Base-by-base conservation (phyloP, 129 eudicot species). In the Heracleum sosnowskyi region DNA sequence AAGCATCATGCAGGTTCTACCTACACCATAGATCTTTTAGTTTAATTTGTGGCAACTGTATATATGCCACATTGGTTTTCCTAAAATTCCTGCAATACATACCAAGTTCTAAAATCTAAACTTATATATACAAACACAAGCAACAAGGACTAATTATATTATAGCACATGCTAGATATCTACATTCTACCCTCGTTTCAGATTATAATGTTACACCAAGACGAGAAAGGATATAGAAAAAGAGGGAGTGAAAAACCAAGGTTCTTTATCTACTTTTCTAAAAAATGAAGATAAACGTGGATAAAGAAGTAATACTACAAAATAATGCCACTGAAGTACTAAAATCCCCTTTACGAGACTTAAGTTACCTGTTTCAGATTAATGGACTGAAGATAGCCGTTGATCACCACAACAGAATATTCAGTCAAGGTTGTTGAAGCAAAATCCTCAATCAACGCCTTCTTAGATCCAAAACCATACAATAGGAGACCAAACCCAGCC, bases 391-490 rank as follows among this genome's bases (percentile, higher is more conserved):
- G 36, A 64, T 64, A 64, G 71, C 71, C 39, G 0, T 29, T 64
- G 57, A 92, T 80, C 2, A 96, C 96, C 73, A 92, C 79, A 62
- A 96, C 97, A 68, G 85, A 79, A 77, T 90, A 90, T 40, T 89
- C 93, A 34, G 88, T 86, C 77, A 96, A 89, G 28, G 97, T 82
- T 29, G 90, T 87, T 76, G 97, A 86, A 71, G 97, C 97, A 90
- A 92, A 92, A 83, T 96, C 97, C 85, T 96, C 97, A n/a, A 96
- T 66, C 84, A 96, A 83, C 7, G 73, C 86, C 84, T 92, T 96
- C 86, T 96, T 96, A 20, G 97, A 96, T 63, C 99, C 99, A 85
- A 96, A 96, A 24, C 99, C 97, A 49, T 96, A 96, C 88, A 96
- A 88, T 83, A 92, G 83, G 76, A 96, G 97, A 79, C 96, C 96